A percentile compares a stretch with the other conserved stretches of the same genome.
Conservation (phyloP, 2,329 filamentous ascomycete genomes). For the Epichloe coenophiala region DNA sequence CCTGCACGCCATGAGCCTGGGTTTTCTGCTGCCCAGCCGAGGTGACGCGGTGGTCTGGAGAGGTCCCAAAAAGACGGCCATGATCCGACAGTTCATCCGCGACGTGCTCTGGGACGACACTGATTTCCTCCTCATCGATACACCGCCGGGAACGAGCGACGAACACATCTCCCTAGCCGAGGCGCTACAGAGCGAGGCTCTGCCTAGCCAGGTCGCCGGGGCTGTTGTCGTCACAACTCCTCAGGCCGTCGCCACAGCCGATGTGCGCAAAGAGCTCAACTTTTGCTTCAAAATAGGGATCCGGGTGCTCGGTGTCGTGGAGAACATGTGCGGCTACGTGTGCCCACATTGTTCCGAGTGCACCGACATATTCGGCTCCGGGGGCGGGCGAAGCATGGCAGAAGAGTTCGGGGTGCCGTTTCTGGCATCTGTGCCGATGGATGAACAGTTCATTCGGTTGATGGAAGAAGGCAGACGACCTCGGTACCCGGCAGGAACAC, state of each 20-base stretch:
- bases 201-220: constrained; percentile 59
- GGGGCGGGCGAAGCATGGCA: constrained; percentile 93
- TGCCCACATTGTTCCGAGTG: constrained; percentile 71
- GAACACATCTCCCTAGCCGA: constrained; percentile 94
- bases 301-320: constrained; percentile 72
- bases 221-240: constrained; percentile 94
- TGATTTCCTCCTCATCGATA: constrained; percentile 93
- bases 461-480: constrained; percentile 61
- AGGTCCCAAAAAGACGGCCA: constrained; percentile 96
- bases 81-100: constrained; percentile 91
- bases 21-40: constrained; percentile 71
- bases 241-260: constrained; percentile 82
- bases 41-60: constrained; percentile 95
- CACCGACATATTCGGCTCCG: constrained; percentile 85
- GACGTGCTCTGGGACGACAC: constrained; percentile 79
- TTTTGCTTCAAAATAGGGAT: constrained; percentile 80
- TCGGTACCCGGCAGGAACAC: constrained; percentile 55
- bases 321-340: constrained; percentile 95
- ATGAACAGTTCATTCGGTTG: constrained; percentile 78
- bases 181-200: constrained; percentile 54
- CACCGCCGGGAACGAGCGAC: constrained; percentile 88
- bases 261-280: constrained; percentile 90
- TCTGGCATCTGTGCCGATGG: constrained; percentile 77
- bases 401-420: constrained; percentile 73
- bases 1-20: constrained; percentile 79